Evolutionary conservation across 1,284 basidiomycete species (phyloP).

Genomic region (Cerrena zonata): DNA sequence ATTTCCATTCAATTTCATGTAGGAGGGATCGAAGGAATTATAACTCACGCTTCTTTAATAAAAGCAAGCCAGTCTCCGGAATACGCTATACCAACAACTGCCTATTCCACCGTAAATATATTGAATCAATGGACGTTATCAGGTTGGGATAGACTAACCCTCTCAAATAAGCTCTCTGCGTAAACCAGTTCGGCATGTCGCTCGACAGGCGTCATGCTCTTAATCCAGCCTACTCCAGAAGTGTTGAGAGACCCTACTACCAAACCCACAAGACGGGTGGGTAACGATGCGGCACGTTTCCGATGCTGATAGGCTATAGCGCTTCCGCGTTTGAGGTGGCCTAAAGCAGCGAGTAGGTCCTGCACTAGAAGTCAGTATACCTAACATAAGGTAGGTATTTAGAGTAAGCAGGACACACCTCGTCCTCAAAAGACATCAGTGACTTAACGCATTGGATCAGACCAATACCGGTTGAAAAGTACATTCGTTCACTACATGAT

Average conservation of each 20-base stretch:
- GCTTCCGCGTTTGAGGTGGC: slow-evolving; percentile 60
- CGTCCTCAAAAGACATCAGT: slow-evolving; percentile 77
- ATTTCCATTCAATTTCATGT: neutral
- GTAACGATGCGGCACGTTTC: slow-evolving; percentile 54
- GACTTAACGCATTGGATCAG: slow-evolving; percentile 78
- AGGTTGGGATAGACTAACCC: slow-evolving; percentile 35
- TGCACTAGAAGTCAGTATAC: slow-evolving; percentile 20
- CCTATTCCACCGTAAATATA: slow-evolving; percentile 34
- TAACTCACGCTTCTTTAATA: slow-evolving; percentile 83
- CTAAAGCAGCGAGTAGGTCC: slow-evolving; percentile 66
- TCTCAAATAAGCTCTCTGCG: slow-evolving; percentile 83
- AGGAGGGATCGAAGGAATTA: neutral
- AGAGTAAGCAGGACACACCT: slow-evolving; percentile 38
- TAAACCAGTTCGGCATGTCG: slow-evolving; percentile 91
- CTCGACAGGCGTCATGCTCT: slow-evolving; percentile 80
- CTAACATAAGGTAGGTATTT: neutral
- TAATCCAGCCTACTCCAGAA: slow-evolving; percentile 58
- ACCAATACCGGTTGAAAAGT: slow-evolving; percentile 80
- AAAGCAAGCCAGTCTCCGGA: slow-evolving; percentile 90
- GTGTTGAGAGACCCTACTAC: slow-evolving; percentile 51
- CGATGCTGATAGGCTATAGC: slow-evolving; percentile 58
- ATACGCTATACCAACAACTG: slow-evolving; percentile 79
- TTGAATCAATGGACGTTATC: slow-evolving; percentile 1
- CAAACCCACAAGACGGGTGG: slow-evolving; percentile 55
- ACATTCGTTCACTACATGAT: slow-evolving; percentile 72